These are phyloP conservation scores for Clavariopsis aquatica DNA, from an alignment of 495 filamentous ascomycete genomes.

Conservation along the genomic window DNA sequence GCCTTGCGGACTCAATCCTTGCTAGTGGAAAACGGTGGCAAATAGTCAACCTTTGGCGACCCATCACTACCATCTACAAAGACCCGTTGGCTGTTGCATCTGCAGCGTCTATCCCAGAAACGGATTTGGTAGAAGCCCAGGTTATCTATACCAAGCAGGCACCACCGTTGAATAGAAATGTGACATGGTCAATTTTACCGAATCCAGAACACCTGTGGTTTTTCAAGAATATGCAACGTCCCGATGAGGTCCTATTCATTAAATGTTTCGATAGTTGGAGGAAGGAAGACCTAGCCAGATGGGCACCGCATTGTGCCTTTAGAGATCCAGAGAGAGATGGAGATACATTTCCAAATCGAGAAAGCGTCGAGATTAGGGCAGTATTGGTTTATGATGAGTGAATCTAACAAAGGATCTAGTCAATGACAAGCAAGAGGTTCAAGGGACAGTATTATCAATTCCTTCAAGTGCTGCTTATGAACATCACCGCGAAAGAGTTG, in stretches of 20 bases:
- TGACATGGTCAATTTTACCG: constrained; percentile 11
- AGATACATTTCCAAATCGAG: constrained; percentile 3
- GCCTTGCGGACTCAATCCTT: not conserved
- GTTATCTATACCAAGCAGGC: constrained; percentile 10
- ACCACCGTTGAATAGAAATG: constrained; percentile 1
- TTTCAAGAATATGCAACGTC: constrained; percentile 7
- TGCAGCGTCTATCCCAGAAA: not conserved
- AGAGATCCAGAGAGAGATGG: constrained; percentile 15
- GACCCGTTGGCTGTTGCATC: constrained; percentile 8
- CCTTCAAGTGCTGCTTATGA: no score
- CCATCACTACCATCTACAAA: constrained; percentile 11
- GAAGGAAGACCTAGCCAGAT: constrained; percentile 6
- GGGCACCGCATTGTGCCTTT: constrained; percentile 22
- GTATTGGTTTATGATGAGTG: constrained; percentile 2
- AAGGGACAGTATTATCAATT: no score
- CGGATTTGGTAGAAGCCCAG: not conserved
- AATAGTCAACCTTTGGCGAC: constrained; percentile 22
- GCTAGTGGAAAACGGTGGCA: not conserved
- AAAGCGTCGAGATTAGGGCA: constrained; percentile 18
- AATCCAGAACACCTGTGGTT: constrained; percentile 3
- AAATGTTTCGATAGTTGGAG: constrained; percentile 19
- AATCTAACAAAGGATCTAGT: no score
- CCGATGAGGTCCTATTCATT: constrained; percentile 8
- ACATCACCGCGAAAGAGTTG: not conserved
- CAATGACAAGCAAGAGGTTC: no score